Conservation (phyloP, 2,329 filamentous ascomycete genomes). For the Colletotrichum musae region DNA sequence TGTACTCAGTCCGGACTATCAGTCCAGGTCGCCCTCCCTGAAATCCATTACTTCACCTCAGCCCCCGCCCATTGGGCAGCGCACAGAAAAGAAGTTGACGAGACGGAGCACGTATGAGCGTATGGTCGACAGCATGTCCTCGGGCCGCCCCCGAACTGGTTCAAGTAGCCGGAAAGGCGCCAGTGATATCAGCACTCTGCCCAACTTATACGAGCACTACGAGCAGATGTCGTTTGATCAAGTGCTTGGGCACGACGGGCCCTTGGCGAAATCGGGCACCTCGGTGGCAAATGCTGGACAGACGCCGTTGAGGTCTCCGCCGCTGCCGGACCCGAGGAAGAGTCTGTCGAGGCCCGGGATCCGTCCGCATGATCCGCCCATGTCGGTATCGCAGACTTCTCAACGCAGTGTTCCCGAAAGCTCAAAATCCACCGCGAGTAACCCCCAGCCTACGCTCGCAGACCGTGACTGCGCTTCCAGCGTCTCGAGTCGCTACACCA, state of each 20-base stretch:
- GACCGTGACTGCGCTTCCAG: slow-evolving; percentile 53
- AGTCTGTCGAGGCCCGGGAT: slow-evolving; percentile 17
- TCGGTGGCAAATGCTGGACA: slow-evolving; percentile 2
- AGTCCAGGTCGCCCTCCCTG: slow-evolving; percentile 59
- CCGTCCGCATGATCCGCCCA: slow-evolving; percentile 7
- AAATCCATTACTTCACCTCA: slow-evolving; percentile 54
- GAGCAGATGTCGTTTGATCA: slow-evolving; percentile 69
- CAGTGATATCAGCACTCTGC: slow-evolving; percentile 55
- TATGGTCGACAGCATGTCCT: slow-evolving; percentile 22
- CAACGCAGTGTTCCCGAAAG: background rate
- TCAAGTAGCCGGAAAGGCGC: slow-evolving; percentile 36
- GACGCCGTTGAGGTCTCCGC: slow-evolving; percentile 34
- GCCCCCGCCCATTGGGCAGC: slow-evolving; percentile 47
- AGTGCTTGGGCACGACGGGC: slow-evolving; percentile 47
- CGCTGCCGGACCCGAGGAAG: slow-evolving; percentile 15
- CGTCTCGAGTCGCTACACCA: slow-evolving; percentile 69
- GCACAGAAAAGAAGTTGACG: slow-evolving; percentile 48
- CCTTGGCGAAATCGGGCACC: slow-evolving; percentile 27
- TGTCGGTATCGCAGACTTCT: background rate
- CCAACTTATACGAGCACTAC: slow-evolving; percentile 71
- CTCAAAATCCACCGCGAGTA: background rate
- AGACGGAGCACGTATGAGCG: slow-evolving; percentile 55
- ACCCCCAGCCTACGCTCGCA: slow-evolving; percentile 35
- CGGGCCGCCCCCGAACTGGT: slow-evolving; percentile 35
- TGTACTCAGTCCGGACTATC: slow-evolving; percentile 54